Conservation (phyloP, 1,284 basidiomycete genomes). For the Pascua sp. region DNA sequence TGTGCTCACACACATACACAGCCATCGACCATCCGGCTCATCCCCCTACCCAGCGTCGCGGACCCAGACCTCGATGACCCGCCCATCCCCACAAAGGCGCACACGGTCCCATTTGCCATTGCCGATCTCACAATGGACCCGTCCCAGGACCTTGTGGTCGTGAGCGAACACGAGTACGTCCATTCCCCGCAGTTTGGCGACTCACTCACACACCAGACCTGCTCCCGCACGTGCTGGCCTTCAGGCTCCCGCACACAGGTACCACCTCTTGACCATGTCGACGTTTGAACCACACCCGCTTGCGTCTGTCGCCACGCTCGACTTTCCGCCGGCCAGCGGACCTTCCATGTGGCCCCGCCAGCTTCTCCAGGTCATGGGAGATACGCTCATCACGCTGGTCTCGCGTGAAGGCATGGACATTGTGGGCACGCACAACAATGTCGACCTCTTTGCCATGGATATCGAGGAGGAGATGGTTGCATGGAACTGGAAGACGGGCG, state of each 20-base stretch:
- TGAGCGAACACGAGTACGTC: constrained; percentile 28
- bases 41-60: constrained; percentile 38
- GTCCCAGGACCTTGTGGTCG: constrained; percentile 47
- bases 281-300: constrained; percentile 43
- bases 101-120: constrained; percentile 34
- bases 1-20: constrained; percentile 3
- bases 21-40: constrained; percentile 37
- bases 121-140: constrained; percentile 50
- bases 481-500: constrained; percentile 50
- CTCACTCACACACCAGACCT: neutral
- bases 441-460: constrained; percentile 23
- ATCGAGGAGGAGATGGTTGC: constrained; percentile 43
- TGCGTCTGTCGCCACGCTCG: constrained; percentile 30
- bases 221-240: neutral
- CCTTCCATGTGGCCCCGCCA: constrained; percentile 32
- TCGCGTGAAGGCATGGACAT: constrained; percentile 24
- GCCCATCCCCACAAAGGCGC: constrained; percentile 20
- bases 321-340: constrained; percentile 33
- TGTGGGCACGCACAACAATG: constrained; percentile 11
- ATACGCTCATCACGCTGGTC: constrained; percentile 43
- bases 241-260: constrained; percentile 33
- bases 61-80: constrained; percentile 37
- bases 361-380: constrained; percentile 46
- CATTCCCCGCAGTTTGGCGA: neutral
- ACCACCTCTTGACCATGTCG: constrained; percentile 43